Evolutionary conservation across 2,329 filamentous ascomycete species (phyloP), one percentile per base, ranked within the genome.

Genomic region (Fusarium armeniacum): DNA sequence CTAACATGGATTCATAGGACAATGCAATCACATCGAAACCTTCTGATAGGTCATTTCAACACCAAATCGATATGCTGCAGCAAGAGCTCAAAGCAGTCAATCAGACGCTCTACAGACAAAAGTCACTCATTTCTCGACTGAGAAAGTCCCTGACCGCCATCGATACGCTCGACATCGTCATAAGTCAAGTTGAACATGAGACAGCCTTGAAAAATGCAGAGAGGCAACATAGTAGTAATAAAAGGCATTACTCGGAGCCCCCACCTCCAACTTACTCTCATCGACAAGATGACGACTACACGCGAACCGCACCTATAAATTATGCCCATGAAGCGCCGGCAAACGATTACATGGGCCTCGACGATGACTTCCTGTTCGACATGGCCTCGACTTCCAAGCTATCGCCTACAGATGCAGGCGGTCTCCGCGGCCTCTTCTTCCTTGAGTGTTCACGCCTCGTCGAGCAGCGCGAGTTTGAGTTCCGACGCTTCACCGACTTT

Each of bases 21-120:
- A 79, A 78, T 18, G 77, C 80, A 4, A 82, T 85, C 47, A 76
- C 73, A 9, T 78, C 78, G 4, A 79, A 81, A 24, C 77, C 78
- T 5, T 80, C 81, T 3, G 79, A 83, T 41, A 78, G 81, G 22
- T 79, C 79, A 3, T 80, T 81, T 40, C 80, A 84, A 58, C 78
- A 81, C 51, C 76, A 77, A 18, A 76, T 85, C 51, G 78, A 79
- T 38, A 76, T 82, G 16, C 75, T 83, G 1, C 77, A 78, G 20
- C 79, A 83, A 57, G 82, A 85, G 62, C 73, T 83, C 32, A 71
- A 73, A 22, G 77, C 81, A 20, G 76, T 84, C 26, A 77, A 74
- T 41, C 75, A 77, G 28, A 81, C 78, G 3, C 64, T 83, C 28
- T 65, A 58, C 24, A 76, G 74, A 26, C 81, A 83, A 58, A 72